phyloP scores from a whole-genome alignment of 1,284 basidiomycete genomes.

The Leucoagaricus sp. region DNA sequence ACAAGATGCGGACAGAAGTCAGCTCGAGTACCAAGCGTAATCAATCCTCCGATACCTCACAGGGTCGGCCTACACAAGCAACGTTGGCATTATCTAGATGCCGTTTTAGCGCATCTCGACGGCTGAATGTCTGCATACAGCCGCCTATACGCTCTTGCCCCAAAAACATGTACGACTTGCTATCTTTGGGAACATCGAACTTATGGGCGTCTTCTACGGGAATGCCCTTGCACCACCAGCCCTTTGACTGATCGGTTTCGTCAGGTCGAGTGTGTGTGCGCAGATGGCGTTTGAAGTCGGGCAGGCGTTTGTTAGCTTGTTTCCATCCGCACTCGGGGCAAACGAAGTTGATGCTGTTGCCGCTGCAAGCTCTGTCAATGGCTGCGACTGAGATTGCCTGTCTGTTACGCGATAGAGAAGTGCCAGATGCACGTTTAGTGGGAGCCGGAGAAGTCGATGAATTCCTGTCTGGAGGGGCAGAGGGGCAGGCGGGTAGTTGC shows the following conservation, averaged over 20 bases:
- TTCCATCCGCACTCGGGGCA: conserved; percentile 36
- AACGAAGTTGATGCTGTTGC: conserved; percentile 24
- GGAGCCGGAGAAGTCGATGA: conserved; percentile 10
- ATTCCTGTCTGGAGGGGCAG: conserved; percentile 11
- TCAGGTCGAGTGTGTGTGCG: conserved; percentile 44
- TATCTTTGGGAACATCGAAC: conserved; percentile 28
- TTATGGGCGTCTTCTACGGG: conserved; percentile 32
- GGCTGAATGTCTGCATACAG: conserved; percentile 51
- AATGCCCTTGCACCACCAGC: conserved; percentile 45
- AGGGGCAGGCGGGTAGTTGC: conserved; percentile 3
- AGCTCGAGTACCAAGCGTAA: too few relatives aligned
- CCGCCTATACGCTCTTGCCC: conserved; percentile 47
- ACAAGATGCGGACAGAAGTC: not conserved
- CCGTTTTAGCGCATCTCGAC: conserved; percentile 56
- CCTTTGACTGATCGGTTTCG: conserved; percentile 26
- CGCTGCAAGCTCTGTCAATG: conserved; percentile 20
- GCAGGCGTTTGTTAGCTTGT: conserved; percentile 43
- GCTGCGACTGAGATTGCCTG: conserved; percentile 15
- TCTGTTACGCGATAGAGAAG: conserved; percentile 13
- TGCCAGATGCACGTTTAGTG: conserved; percentile 3
- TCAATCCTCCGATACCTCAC: conserved; percentile 17
- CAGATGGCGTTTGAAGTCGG: conserved; percentile 56
- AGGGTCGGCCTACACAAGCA: conserved; percentile 35
- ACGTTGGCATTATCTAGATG: conserved; percentile 49
- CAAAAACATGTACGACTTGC: conserved; percentile 31